These are phyloP conservation scores for Guadua angustifolia DNA, from an alignment of 176 grass and related monocot species.

Conservation along the genomic window DNA sequence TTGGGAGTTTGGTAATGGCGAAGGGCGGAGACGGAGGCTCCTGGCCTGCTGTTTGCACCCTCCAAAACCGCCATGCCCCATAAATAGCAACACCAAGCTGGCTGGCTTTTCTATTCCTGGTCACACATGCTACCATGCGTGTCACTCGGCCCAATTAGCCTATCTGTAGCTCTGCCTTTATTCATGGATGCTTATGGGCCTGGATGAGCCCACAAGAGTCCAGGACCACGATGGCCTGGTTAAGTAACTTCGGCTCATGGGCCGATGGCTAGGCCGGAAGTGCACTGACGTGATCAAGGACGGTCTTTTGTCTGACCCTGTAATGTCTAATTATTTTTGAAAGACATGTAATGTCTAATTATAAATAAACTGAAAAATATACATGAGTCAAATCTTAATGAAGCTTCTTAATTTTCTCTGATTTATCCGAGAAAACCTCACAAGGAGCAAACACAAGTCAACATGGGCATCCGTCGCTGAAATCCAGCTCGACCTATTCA, in stretches of 20 bases:
- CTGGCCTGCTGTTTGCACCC: slow-evolving; percentile 27
- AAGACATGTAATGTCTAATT: neutral
- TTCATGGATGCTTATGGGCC: neutral
- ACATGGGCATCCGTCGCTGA: neutral
- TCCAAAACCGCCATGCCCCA: slow-evolving; percentile 43
- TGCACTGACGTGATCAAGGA: neutral
- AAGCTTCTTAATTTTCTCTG: neutral
- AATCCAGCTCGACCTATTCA: neutral
- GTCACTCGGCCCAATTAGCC: neutral
- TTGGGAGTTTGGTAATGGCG: slow-evolving; percentile 36
- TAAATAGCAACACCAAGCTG: slow-evolving; percentile 41
- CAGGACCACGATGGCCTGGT: neutral
- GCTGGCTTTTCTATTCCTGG: neutral
- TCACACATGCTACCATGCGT: neutral
- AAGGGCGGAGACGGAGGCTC: slow-evolving; percentile 6
- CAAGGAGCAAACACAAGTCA: neutral
- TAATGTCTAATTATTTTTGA: neutral
- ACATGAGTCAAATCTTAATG: neutral
- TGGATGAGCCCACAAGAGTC: accelerated
- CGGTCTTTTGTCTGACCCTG: neutral
- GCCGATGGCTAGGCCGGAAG: too few relatives aligned
- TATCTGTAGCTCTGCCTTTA: neutral
- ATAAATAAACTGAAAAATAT: neutral
- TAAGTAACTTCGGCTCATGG: neutral
- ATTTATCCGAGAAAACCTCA: neutral